These are phyloP conservation scores for Stipa capillata DNA, from an alignment of 176 grass and related monocot species.

Conservation along the genomic window DNA sequence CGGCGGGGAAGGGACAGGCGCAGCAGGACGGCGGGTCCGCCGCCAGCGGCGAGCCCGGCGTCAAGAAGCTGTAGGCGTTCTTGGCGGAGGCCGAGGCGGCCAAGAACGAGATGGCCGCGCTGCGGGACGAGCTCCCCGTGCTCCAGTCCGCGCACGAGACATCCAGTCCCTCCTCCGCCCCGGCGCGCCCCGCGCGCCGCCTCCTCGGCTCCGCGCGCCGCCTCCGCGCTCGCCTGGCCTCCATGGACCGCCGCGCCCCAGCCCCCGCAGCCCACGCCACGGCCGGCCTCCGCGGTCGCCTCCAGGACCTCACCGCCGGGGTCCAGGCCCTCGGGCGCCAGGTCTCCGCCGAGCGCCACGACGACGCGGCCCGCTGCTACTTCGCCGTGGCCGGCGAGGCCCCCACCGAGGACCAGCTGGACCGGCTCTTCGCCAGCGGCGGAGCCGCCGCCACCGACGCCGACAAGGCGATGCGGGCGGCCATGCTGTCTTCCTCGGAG, in stretches of 20 bases:
- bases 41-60: neutral
- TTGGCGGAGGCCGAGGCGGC: conserved; percentile 46
- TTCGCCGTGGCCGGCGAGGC: conserved; percentile 56
- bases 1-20: conserved; percentile 4
- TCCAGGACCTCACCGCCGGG: conserved; percentile 44
- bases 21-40: neutral
- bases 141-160: conserved; percentile 46
- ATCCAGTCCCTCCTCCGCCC: conserved; percentile 28
- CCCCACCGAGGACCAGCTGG: conserved; percentile 52
- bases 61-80: conserved; percentile 34
- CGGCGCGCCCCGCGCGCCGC: conserved; percentile 10
- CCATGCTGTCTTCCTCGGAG: conserved; percentile 17
- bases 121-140: conserved; percentile 25
- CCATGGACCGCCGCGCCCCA: conserved; percentile 40
- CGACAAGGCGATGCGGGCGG: conserved; percentile 43
- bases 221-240: conserved; percentile 27
- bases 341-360: conserved; percentile 34
- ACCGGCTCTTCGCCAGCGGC: conserved; percentile 28
- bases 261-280: conserved; percentile 27
- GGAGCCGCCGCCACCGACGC: neutral
- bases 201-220: conserved; percentile 28
- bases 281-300: conserved; percentile 37
- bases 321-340: conserved; percentile 42
- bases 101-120: conserved; percentile 30
- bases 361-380: conserved; percentile 52